Base-by-base conservation (phyloP, 1,284 basidiomycete species). In the Fistulinella cinereoalba region DNA sequence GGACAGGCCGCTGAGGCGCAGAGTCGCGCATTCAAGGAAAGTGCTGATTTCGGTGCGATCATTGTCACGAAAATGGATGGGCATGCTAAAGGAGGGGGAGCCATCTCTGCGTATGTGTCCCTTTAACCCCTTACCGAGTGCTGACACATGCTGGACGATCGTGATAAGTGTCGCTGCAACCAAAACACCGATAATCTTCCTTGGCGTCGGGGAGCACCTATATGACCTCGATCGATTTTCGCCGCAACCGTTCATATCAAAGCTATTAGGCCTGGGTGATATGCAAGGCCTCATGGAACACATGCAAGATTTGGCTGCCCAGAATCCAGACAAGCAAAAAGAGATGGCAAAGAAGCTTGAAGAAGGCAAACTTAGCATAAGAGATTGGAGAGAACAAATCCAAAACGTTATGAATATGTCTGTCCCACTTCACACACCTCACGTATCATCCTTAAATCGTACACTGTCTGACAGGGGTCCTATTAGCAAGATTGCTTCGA, bases 31-130 rank as follows among this genome's bases (percentile, higher is more conserved):
- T 99, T 99, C 80, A 99, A 99, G 71, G 94, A 98, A 53, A 94
- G 90, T 53, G 91, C 95, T 13, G 85, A 97, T 63, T 99, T 98
- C 67, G 97, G 96, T 56, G 95, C 96, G 1, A 99, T 99, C 59
- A 97, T 99, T 55, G 96, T 99, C 16, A 99, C 97, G 19, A 99
- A 99, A 72, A 93, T 99, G 81, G 97, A 99, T 61, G 97, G 97
- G 6, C 97, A 99, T 65, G 97, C 97, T 1, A 99, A 98, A 68
- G 97, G 97, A 56, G 97, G 97, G 69, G 97, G 97, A 50, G 97
- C 97, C 28, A 99, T 99, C 54, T 99, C 97, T 39, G 96, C 96
- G 94, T 95, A 70, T 55, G 90, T 27, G 3, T 43, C 50, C 22
- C 22, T n/a, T 41, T 19, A 41, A 10, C 37, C 34, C 27, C 33